Evolutionary conservation across 352 stramenopile genomes (phyloP), one percentile per base, ranked within the genome.

Genomic region (Bremia lactucae): DNA sequence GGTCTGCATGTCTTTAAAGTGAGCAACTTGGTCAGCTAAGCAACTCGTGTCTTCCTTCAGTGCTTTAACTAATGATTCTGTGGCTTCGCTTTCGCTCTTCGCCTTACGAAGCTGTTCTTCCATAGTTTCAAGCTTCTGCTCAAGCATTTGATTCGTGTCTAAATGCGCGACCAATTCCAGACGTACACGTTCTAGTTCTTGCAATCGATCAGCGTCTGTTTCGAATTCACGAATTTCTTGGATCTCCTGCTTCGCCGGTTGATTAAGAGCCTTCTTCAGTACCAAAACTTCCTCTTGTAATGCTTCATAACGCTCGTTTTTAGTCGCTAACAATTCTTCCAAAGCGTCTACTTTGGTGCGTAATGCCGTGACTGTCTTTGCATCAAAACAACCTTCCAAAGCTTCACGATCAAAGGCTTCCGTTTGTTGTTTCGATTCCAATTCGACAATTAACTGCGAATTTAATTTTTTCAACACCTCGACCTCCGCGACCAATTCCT

Each of bases 131-230:
- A 62, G 54, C 36, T 47, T 59, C 57, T 64, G 62, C 55, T 83
- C 57, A n/a, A 82, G 41, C 6, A 38, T 47, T 10, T 69, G 62
- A 0, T 68, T 43, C 20, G 61, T 42, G 39, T 84, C 72, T 2
- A 57, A 54, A 8, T 58, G 40, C 29, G 84, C 72, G 0, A 68
- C 71, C 18, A 46, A 67, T 34, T 66, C 57, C 13, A 84, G 34
- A 31, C 83, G 86, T 18, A 82, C 67, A 18, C 55, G 61, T 21
- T 88, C 71, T 4, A 88, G 52, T 33, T 88, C 66, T 36, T 72
- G 56, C 42, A 82, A 55, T 11, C 83, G 51, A 0, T 59, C 28
- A 6, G 47, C 43, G 16, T 79, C 35, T 31, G 37, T 42, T n/a
- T 36, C 18, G 15, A 43, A 44, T 13, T 45, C 35, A 18, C 11